Evolutionary conservation across 2,329 filamentous ascomycete species (phyloP).

Genomic region (Akanthomyces dipterigenus): DNA sequence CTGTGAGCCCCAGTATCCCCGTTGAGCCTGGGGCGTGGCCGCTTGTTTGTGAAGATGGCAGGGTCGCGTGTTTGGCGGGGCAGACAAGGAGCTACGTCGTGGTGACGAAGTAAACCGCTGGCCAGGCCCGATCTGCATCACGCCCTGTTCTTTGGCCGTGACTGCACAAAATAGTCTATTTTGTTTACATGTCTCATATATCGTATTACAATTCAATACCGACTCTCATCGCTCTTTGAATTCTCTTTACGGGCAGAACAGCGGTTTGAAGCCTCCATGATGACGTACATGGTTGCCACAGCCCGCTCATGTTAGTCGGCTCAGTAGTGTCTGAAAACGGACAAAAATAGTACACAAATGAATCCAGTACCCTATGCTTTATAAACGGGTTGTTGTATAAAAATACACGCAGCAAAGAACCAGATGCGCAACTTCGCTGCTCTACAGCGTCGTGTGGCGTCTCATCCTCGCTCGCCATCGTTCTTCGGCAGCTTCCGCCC

Average conservation of each 20-base stretch:
- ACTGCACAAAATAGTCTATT: background rate
- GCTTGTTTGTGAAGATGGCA: background rate
- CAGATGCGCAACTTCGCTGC: background rate
- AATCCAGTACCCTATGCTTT: too few species aligned
- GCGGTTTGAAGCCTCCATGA: background rate
- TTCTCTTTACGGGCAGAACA: background rate
- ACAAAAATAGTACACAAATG: too few species aligned
- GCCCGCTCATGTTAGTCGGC: too few species aligned
- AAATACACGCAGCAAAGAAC: background rate
- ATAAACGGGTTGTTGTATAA: background rate
- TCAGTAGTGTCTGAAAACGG: too few species aligned
- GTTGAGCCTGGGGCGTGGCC: background rate
- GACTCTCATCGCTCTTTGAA: background rate
- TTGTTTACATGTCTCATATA: too few species aligned
- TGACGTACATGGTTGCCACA: background rate
- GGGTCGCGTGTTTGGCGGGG: constrained; percentile 6
- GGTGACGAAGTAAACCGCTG: background rate
- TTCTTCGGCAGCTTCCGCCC: background rate
- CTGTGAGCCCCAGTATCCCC: background rate
- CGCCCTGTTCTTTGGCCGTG: background rate
- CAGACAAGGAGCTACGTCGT: background rate
- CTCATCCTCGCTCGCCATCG: constrained; percentile 4
- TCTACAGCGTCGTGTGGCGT: background rate
- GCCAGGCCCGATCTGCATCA: background rate
- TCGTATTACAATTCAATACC: too few species aligned